A percentile compares a stretch with the other conserved stretches of the same genome.
These are phyloP conservation scores for Nitzschia sp. DNA, from an alignment of 108 stramenopile genomes.

Conservation along the genomic window DNA sequence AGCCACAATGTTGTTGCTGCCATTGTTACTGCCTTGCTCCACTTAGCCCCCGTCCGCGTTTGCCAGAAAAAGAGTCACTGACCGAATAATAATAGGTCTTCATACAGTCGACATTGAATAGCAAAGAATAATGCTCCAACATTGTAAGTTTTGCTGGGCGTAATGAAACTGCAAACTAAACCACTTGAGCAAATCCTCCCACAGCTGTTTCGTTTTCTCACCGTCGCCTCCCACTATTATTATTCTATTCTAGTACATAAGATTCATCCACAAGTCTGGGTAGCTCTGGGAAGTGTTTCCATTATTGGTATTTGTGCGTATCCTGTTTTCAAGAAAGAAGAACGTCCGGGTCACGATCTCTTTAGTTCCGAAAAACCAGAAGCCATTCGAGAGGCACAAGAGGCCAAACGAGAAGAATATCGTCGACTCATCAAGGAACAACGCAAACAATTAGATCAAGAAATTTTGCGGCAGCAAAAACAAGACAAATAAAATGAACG, in stretches of 20 bases:
- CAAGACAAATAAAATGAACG: constrained; percentile 8
- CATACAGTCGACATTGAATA: too few species aligned
- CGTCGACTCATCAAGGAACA: constrained; percentile 33
- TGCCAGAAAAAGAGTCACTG: too few species aligned
- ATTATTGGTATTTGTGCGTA: constrained; percentile 63
- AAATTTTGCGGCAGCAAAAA: constrained; percentile 4
- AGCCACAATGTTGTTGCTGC: too few species aligned
- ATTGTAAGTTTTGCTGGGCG: background rate
- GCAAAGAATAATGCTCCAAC: constrained; percentile 6
- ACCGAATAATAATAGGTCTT: too few species aligned
- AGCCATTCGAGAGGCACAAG: constrained; percentile 60
- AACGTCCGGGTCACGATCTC: constrained; percentile 75
- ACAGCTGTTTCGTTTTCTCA: background rate
- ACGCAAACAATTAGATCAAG: constrained; percentile 33
- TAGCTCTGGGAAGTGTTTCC: constrained; percentile 58
- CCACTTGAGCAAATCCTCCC: background rate
- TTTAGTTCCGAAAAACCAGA: constrained; percentile 81
- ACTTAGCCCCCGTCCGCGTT: too few species aligned
- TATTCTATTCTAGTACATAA: constrained; percentile 28
- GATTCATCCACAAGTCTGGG: constrained; percentile 38
- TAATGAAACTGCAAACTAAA: background rate
- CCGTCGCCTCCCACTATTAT: too few species aligned
- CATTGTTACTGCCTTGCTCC: too few species aligned
- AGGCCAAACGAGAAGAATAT: constrained; percentile 49
- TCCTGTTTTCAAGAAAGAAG: constrained; percentile 67